A percentile compares a stretch with the other conserved stretches of the same genome.
Evolutionary conservation across 352 stramenopile species (phyloP).

Genomic region (Phytophthora cactorum): DNA sequence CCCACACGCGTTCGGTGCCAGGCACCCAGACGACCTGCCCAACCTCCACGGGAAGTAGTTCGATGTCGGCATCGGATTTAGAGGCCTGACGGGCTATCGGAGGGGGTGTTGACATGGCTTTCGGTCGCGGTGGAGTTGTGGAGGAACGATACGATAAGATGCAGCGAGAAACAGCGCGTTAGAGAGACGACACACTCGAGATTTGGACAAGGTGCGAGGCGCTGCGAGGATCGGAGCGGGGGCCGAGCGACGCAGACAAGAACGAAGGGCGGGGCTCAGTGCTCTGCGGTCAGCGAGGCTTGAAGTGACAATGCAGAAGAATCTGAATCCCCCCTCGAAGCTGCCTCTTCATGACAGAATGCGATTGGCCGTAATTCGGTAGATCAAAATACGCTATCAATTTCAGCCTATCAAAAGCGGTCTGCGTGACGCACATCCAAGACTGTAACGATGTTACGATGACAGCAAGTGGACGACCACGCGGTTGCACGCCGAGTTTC

Average conservation of each 20-base stretch:
- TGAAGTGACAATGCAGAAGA: slow-evolving; percentile 47
- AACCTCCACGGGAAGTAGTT: slow-evolving; percentile 79
- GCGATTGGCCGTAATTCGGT: slow-evolving; percentile 15
- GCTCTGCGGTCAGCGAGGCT: slow-evolving; percentile 29
- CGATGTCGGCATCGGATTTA: slow-evolving; percentile 68
- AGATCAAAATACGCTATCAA: neutral
- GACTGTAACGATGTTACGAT: slow-evolving; percentile 4
- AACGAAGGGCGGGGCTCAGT: slow-evolving; percentile 10
- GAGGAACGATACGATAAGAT: neutral
- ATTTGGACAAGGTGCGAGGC: neutral
- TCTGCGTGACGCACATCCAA: neutral
- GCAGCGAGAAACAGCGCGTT: slow-evolving; percentile 3
- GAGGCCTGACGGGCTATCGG: slow-evolving; percentile 73
- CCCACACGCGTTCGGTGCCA: slow-evolving; percentile 76
- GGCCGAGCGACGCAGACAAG: slow-evolving; percentile 2
- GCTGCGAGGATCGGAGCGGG: slow-evolving; percentile 1
- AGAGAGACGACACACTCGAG: slow-evolving; percentile 2
- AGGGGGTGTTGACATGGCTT: slow-evolving; percentile 65
- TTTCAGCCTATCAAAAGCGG: slow-evolving; percentile 9
- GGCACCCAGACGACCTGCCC: slow-evolving; percentile 81
- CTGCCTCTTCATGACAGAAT: slow-evolving; percentile 18
- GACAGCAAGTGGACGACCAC: slow-evolving; percentile 13
- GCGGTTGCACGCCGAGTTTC: slow-evolving; percentile 5
- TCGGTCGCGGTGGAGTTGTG: slow-evolving; percentile 5
- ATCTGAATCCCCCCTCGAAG: slow-evolving; percentile 18